Evolutionary conservation across 2,329 filamentous ascomycete species (phyloP).

Genomic region (Cryphonectria carpinicola): DNA sequence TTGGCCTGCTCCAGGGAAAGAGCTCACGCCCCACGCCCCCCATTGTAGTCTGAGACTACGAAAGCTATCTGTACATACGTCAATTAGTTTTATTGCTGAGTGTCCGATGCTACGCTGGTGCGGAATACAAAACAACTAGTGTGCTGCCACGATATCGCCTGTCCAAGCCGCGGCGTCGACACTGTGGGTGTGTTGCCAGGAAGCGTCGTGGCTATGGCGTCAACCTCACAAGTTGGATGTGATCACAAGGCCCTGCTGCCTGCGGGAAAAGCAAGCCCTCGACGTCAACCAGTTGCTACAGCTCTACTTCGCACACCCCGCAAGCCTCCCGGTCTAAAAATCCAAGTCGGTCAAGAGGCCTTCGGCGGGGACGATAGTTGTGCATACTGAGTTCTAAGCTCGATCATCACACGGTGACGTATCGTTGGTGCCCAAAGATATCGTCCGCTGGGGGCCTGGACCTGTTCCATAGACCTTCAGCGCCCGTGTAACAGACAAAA

Average conservation of each 20-base stretch:
- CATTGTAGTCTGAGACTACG: neutral
- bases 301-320: neutral
- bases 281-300: neutral
- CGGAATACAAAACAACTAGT: slow-evolving; percentile 10
- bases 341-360: neutral
- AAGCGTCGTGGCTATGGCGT: neutral
- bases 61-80: neutral
- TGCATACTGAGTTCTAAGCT: neutral
- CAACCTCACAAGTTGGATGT: neutral
- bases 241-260: neutral
- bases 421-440: neutral
- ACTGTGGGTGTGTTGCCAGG: neutral
- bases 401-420: neutral
- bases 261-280: neutral
- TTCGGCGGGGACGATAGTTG: neutral
- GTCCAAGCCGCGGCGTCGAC: neutral
- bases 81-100: neutral
- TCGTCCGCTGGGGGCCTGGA: neutral
- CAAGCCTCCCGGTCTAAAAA: neutral
- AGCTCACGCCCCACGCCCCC: neutral
- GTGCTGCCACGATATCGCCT: neutral
- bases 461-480: neutral
- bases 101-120: slow-evolving; percentile 4
- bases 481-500: neutral
- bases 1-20: neutral